Evolutionary conservation across 176 grass and related monocot genomes (phyloP), one percentile per base, ranked within the genome.

Genomic region (Microstegium vimineum): DNA sequence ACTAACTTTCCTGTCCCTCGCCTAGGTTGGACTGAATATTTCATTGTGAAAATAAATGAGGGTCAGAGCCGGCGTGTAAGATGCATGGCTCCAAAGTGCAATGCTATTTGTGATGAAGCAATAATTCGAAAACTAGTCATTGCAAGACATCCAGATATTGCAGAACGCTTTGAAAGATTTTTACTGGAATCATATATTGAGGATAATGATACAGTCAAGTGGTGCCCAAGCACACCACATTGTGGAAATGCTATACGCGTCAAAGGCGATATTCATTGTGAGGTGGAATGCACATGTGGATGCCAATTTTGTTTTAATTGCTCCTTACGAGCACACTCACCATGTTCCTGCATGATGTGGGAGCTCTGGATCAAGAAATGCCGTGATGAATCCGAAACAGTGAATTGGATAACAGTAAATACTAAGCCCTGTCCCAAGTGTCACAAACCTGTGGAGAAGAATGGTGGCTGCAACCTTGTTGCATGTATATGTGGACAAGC

Each of bases 341-440:
- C 94, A 52, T 96, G 94, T 75, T 93, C 94, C 69, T 96, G 94
- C 18, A 22, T 75, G 30, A 96, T 96, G 85, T 96, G 94, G 94
- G 90, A 91, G 74, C 80, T 89, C 17, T 93, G 94, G 94, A 79
- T 89, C 46, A 93, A 91, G 86, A 94, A 97, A 91, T 93, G 90
- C 46, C 76, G 68, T 46, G 86, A 87, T 62, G 88, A 97, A 65
- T 93, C 94, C 86, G 89, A 91, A 73, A 91, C 86, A 27, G 88
- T 97, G 65, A 93, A 93, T 83, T 97, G 94, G 94, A 97, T 97
- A 79, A 91, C 89, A 27, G 83, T 89, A 82, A 93, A 97, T 88
- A 93, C 94, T 74, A 97, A 97, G 40, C 88, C 88, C 15, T 97
- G 94, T 75, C 94, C 94, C 74, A 93, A 94, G 61, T 97, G 94